Conservation (phyloP, 495 filamentous ascomycete species). For the Chlorociboria aeruginascens region DNA sequence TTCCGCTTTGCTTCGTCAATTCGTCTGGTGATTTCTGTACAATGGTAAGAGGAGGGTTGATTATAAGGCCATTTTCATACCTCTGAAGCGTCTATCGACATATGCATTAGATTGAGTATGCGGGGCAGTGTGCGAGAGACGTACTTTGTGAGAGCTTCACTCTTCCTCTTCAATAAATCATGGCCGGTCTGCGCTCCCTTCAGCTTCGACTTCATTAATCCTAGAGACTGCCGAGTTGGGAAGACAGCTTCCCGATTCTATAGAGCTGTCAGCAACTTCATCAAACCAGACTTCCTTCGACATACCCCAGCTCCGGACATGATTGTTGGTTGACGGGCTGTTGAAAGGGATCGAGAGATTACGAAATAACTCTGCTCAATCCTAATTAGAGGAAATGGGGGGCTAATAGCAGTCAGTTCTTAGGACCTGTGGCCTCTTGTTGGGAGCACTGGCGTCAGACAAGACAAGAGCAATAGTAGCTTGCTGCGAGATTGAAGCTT, state of each 20-base stretch:
- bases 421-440: background rate
- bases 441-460: no score
- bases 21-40: conserved; percentile 81
- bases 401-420: background rate
- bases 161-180: conserved; percentile 80
- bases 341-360: background rate
- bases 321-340: conserved; percentile 12
- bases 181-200: conserved; percentile 92
- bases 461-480: background rate
- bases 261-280: conserved; percentile 8
- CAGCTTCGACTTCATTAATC: conserved; percentile 95
- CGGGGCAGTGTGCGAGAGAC: conserved; percentile 6
- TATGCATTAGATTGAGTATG: conserved; percentile 1
- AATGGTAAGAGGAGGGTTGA: background rate
- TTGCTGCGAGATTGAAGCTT: conserved; percentile 8
- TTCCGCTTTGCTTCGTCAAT: conserved; percentile 99
- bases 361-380: background rate
- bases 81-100: conserved; percentile 65
- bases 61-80: conserved; percentile 28
- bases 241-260: conserved; percentile 92
- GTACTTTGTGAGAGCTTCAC: conserved; percentile 83
- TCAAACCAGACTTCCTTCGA: conserved; percentile 14
- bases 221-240: conserved; percentile 91
- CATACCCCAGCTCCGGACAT: conserved; percentile 53
- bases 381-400: background rate